phyloP scores from a whole-genome alignment of 257 asterid species.

The Solanum neorickii region DNA sequence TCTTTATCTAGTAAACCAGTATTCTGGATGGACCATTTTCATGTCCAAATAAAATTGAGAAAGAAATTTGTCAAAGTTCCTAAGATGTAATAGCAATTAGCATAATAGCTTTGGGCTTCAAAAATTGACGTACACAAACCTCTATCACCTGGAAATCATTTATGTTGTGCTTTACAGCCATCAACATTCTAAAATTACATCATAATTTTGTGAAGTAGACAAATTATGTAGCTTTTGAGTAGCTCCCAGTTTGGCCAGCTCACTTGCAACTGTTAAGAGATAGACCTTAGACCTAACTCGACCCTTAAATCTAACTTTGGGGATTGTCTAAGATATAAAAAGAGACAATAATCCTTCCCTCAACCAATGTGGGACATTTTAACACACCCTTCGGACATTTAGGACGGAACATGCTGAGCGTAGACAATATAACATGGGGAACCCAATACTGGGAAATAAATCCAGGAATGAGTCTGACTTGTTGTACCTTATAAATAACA shows the following conservation, averaged over 20 bases:
- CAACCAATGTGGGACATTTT: neutral
- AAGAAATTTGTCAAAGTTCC: neutral
- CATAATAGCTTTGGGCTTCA: neutral
- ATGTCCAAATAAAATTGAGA: neutral
- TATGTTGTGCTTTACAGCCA: neutral
- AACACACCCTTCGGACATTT: neutral
- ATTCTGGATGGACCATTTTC: neutral
- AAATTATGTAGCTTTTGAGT: neutral
- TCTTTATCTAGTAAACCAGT: neutral
- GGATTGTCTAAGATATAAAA: neutral
- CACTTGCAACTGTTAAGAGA: neutral
- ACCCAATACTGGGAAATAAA: neutral
- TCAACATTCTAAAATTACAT: neutral
- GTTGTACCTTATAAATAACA: neutral
- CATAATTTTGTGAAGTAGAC: neutral
- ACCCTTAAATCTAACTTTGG: neutral
- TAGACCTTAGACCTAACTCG: neutral
- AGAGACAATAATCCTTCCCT: neutral
- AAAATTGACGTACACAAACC: neutral
- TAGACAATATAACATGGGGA: neutral
- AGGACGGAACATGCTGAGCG: neutral
- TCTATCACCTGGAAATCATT: neutral
- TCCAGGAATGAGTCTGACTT: neutral
- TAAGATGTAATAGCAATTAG: neutral
- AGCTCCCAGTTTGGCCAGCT: neutral